Conservation (phyloP, 768 basidiomycete genomes). For the Trametes meyenii region DNA sequence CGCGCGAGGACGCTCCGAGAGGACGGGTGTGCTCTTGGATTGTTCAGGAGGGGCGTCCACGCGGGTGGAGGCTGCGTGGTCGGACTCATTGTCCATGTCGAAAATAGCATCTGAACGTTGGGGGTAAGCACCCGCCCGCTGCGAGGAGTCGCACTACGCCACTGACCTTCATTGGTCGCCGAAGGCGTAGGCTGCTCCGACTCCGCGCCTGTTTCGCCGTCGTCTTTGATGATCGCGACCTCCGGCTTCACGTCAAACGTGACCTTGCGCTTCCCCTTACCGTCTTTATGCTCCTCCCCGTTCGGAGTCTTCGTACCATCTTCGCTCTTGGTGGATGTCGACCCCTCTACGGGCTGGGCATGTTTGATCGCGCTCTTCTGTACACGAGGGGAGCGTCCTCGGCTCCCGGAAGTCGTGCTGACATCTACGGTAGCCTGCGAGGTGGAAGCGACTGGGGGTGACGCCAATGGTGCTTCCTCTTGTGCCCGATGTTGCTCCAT, state of each 20-base stretch:
- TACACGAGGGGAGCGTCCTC: conserved; percentile 12
- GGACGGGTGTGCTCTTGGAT: conserved; percentile 3
- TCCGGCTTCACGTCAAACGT: conserved; percentile 72
- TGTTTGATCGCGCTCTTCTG: conserved; percentile 33
- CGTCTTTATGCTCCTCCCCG: conserved; percentile 20
- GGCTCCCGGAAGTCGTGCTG: background rate
- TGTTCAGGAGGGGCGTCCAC: conserved; percentile 26
- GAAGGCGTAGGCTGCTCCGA: conserved; percentile 27
- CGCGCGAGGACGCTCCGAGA: conserved; percentile 30
- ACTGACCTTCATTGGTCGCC: conserved; percentile 47
- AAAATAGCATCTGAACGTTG: conserved; percentile 63
- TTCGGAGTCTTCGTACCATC: background rate
- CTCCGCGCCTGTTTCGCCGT: conserved; percentile 38
- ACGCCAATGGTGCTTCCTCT: background rate
- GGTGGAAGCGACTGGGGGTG: conserved; percentile 3
- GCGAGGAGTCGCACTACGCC: background rate
- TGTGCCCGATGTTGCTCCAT: conserved; percentile 31
- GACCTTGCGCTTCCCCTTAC: conserved; percentile 65
- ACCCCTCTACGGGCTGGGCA: conserved; percentile 14
- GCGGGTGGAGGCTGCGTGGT: conserved; percentile 35
- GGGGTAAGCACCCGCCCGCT: conserved; percentile 3
- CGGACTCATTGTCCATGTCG: conserved; percentile 61
- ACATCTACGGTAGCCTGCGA: background rate
- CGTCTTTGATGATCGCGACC: conserved; percentile 48
- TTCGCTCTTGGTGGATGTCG: conserved; percentile 1